A percentile compares a stretch with the other conserved stretches of the same genome.
phyloP scores from a whole-genome alignment of 1,284 basidiomycete genomes.

The Pseudozyma pruni region DNA sequence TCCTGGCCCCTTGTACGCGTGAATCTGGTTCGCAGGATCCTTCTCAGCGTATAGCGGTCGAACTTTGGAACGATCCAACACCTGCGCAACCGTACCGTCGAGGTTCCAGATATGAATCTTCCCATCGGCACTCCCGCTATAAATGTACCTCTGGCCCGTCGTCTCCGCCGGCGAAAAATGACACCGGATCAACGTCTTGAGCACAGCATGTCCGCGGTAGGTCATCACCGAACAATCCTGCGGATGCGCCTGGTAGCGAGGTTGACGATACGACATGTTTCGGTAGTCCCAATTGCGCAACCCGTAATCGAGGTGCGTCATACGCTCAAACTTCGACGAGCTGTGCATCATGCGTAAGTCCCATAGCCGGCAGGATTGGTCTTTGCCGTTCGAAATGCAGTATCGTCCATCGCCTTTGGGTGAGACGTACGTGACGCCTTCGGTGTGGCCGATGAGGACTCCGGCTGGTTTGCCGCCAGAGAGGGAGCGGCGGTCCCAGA shows the following conservation, averaged over 20 bases:
- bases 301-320: constrained; percentile 74
- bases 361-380: constrained; percentile 91
- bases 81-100: constrained; percentile 84
- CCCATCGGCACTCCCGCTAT: constrained; percentile 86
- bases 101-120: constrained; percentile 84
- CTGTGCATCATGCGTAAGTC: constrained; percentile 91
- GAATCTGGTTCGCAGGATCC: constrained; percentile 60
- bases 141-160: constrained; percentile 91
- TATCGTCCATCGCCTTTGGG: constrained; percentile 85
- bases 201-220: constrained; percentile 86
- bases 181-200: constrained; percentile 91
- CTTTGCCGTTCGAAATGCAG: constrained; percentile 96
- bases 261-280: constrained; percentile 71
- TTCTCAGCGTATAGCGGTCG: constrained; percentile 73
- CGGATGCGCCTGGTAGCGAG: constrained; percentile 74
- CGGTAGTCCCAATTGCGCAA: constrained; percentile 82
- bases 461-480: constrained; percentile 83
- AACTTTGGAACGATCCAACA: constrained; percentile 82
- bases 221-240: constrained; percentile 95
- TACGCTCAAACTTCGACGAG: constrained; percentile 75
- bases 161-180: constrained; percentile 92
- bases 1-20: constrained; percentile 53
- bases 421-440: constrained; percentile 70
- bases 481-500: constrained; percentile 92
- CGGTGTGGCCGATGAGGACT: constrained; percentile 91